phyloP scores from a whole-genome alignment of 208 protist species.

The Pavlovales sp. region DNA sequence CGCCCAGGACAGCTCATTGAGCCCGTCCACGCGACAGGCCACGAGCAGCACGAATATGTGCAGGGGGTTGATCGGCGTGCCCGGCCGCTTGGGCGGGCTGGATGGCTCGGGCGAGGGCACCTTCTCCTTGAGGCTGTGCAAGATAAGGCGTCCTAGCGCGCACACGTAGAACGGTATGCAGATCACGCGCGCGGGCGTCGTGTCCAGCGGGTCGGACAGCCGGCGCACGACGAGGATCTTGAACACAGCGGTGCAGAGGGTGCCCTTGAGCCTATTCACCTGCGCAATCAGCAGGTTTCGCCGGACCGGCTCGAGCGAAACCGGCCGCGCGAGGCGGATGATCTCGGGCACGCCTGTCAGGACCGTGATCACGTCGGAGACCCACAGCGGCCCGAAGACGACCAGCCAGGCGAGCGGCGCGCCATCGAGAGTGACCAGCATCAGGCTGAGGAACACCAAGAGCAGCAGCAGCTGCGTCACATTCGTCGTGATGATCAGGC shows the following conservation, averaged over 20 bases:
- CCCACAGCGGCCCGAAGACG: slow-evolving; percentile 6
- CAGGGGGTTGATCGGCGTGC: slow-evolving; percentile 4
- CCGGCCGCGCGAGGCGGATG: not conserved
- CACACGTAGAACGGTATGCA: slow-evolving; percentile 10
- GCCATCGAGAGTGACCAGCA: not conserved
- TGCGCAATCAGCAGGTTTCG: slow-evolving; percentile 2
- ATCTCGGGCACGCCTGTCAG: not conserved
- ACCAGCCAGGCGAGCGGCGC: not conserved
- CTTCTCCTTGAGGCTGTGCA: slow-evolving; percentile 5
- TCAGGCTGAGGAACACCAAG: not conserved
- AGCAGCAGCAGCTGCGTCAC: slow-evolving; percentile 1
- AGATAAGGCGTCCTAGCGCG: not conserved
- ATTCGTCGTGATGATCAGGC: not conserved
- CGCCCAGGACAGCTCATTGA: not conserved
- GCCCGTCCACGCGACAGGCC: not conserved
- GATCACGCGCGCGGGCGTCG: not conserved
- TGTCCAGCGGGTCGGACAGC: not conserved
- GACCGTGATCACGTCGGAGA: not conserved
- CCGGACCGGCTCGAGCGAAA: not conserved
- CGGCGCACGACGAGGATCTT: not conserved
- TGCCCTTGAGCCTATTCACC: slow-evolving; percentile 6
- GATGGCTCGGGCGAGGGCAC: not conserved
- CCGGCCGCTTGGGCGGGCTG: not conserved
- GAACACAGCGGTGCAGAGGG: slow-evolving; percentile 12
- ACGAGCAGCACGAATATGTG: not conserved